Percentiles rank a stretch among this genome's conserved stretches.
phyloP scores from a whole-genome alignment of 805 yeast species.

The Lipomyces chichibuensis region DNA sequence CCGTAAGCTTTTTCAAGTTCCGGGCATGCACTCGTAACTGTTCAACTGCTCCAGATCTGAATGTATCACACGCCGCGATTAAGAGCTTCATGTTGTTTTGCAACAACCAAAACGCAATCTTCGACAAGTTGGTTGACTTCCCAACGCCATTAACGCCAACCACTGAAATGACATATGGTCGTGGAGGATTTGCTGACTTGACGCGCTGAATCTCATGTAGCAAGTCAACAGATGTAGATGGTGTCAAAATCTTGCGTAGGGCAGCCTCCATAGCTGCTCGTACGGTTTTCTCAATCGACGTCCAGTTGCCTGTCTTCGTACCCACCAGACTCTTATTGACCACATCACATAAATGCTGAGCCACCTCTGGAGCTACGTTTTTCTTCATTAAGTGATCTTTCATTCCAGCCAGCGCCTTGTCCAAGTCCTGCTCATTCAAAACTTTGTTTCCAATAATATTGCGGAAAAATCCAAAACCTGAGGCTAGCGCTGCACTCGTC shows the following conservation, averaged over 20 bases:
- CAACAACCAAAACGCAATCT: constrained; percentile 90
- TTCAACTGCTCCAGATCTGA: constrained; percentile 98
- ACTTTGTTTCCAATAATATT: constrained; percentile 71
- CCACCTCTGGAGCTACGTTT: constrained; percentile 90
- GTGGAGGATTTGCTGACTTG: constrained; percentile 33
- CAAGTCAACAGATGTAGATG: constrained; percentile 86
- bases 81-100: constrained; percentile 86
- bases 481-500: constrained; percentile 36
- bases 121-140: constrained; percentile 91
- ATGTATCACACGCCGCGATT: constrained; percentile 96
- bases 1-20: constrained; percentile 71
- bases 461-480: constrained; percentile 60
- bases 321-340: constrained; percentile 73
- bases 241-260: constrained; percentile 72
- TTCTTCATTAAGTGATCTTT: constrained; percentile 78
- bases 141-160: constrained; percentile 99
- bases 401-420: constrained; percentile 65
- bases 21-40: constrained; percentile 92
- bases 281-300: constrained; percentile 72
- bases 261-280: constrained; percentile 61
- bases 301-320: constrained; percentile 70
- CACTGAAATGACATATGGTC: constrained; percentile 93
- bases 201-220: constrained; percentile 70
- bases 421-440: constrained; percentile 64
- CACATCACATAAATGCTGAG: constrained; percentile 67